Conservation (phyloP, 306 rosid genomes). For the Ochetophila trinervis region DNA sequence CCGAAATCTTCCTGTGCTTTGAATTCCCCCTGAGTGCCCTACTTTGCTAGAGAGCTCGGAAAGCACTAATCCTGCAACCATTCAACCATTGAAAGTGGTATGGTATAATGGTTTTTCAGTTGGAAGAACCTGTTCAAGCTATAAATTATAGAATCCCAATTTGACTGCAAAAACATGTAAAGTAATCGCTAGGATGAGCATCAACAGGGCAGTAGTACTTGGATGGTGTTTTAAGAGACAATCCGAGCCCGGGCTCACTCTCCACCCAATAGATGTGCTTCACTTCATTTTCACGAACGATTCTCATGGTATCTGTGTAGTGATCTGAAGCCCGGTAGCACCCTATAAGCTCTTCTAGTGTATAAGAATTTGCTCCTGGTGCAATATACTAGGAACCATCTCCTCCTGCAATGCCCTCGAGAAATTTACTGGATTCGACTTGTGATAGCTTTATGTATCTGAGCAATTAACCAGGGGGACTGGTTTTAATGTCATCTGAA, state of each 20-base stretch:
- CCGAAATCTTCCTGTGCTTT: slow-evolving; percentile 9
- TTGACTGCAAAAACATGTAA: no score
- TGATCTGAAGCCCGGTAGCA: slow-evolving; percentile 7
- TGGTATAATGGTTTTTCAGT: neutral
- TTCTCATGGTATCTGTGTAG: slow-evolving; percentile 12
- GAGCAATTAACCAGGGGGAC: neutral
- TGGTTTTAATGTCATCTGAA: neutral
- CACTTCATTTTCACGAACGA: neutral
- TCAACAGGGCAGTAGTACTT: neutral
- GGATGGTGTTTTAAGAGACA: slow-evolving; percentile 8
- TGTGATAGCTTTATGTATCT: slow-evolving; percentile 7
- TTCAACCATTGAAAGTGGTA: neutral
- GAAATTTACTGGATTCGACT: slow-evolving; percentile 5
- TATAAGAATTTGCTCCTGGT: neutral
- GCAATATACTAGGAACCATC: slow-evolving; percentile 4
- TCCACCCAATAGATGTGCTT: slow-evolving; percentile 12
- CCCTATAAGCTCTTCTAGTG: slow-evolving; percentile 6
- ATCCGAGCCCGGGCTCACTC: slow-evolving; percentile 2
- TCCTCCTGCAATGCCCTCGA: neutral
- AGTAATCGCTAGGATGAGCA: neutral
- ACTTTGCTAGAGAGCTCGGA: slow-evolving; percentile 3
- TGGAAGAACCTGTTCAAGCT: neutral
- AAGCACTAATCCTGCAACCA: slow-evolving; percentile 4
- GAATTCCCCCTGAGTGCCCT: slow-evolving; percentile 8
- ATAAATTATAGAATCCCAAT: neutral